Evolutionary conservation across 805 yeast species (phyloP), one percentile per base, ranked within the genome.

Genomic region (Yueomyces sp.): DNA sequence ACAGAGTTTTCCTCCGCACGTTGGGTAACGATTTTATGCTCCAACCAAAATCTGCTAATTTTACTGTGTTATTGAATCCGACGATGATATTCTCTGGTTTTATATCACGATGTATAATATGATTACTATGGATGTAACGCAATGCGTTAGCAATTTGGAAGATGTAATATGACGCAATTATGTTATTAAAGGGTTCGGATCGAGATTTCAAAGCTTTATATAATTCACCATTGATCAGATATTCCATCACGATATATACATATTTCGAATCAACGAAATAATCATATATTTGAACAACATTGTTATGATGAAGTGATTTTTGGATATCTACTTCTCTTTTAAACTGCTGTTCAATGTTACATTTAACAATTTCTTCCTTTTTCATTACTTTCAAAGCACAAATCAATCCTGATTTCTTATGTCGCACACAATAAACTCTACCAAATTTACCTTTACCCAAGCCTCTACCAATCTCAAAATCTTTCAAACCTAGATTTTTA

Each of bases 31-130:
- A 78, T 5, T 54, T 49, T 3, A 88, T 90, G 44, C 94, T 82
- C 96, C 96, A 90, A 11, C 98, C 98, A 59, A 92, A 90, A 63
- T 90, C 98, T 26, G 95, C 81, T 36, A 90, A 70, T 59, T 88
- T 90, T 44, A 90, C 70, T 28, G 74, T 74, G 49, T 87, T 84
- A 55, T 85, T 77, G 47, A 79, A 72, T 5, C 86, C 85, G 8
- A 90, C 66, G 38, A 90, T 64, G 41, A 90, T 83, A 54, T 90
- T 90, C 58, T 92, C 97, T 0, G 97, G 97, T 61, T 90, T 90
- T 50, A 90, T 76, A 57, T 90, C 98, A 47, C 97, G 72, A 57
- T 90, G 98, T 29, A 90, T 83, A 39, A 92, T 78, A 50, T 81
- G 77, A 53, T 81, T 84, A 34, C 73, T 65, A 61, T 90, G 97